Conservation (phyloP, 2,329 filamentous ascomycete species). For the Aspergillus hiratsukae region DNA sequence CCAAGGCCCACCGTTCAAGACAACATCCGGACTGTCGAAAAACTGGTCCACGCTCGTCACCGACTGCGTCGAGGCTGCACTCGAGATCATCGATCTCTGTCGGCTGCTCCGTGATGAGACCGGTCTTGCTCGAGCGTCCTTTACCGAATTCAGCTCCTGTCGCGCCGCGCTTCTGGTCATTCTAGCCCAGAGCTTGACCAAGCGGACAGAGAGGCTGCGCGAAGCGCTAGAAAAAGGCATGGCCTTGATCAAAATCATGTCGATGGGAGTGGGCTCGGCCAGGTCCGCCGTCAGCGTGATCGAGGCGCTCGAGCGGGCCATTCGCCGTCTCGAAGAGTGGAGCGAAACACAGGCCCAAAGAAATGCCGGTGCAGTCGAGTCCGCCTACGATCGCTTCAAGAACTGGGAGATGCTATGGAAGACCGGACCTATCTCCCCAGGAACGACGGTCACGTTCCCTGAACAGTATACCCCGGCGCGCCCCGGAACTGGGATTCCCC, state of each 20-base stretch:
- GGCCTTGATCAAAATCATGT: conserved; percentile 51
- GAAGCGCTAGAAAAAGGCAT: conserved; percentile 48
- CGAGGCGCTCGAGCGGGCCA: conserved; percentile 49
- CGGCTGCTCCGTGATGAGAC: conserved; percentile 48
- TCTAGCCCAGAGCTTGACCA: conserved; percentile 37
- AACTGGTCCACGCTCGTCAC: conserved; percentile 42
- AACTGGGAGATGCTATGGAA: conserved; percentile 51
- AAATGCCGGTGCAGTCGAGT: conserved; percentile 37
- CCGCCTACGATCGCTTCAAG: conserved; percentile 50
- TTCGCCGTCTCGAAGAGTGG: conserved; percentile 43
- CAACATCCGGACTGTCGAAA: conserved; percentile 29
- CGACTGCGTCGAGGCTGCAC: conserved; percentile 51
- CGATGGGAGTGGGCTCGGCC: conserved; percentile 49
- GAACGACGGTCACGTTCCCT: conserved; percentile 22
- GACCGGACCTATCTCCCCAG: conserved; percentile 33
- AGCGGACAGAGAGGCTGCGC: conserved; percentile 40
- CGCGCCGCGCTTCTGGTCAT: conserved; percentile 51
- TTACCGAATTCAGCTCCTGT: conserved; percentile 54
- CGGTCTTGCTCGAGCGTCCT: conserved; percentile 52
- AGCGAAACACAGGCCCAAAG: conserved; percentile 31
- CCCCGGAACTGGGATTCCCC: conserved; percentile 5
- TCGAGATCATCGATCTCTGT: conserved; percentile 50
- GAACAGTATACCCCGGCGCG: conserved; percentile 11
- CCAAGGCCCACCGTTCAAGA: conserved; percentile 21
- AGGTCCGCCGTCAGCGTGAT: conserved; percentile 52